phyloP scores from a whole-genome alignment of 2,329 filamentous ascomycete genomes.

The Colletotrichum cereale region DNA sequence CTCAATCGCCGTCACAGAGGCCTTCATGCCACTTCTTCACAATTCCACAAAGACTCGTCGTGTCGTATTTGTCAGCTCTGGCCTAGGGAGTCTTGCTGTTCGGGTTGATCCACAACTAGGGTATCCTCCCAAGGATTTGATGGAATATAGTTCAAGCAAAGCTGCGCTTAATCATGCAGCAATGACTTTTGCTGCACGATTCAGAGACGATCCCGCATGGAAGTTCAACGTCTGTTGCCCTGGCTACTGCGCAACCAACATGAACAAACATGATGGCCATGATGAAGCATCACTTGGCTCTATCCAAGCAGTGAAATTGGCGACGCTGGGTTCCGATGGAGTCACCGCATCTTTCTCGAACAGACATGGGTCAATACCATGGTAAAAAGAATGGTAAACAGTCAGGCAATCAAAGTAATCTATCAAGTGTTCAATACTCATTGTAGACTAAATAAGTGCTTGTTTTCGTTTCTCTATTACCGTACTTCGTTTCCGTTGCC shows the following conservation, averaged over 20 bases:
- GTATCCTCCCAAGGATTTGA: background rate
- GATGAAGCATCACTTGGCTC: slow-evolving; percentile 33
- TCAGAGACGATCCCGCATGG: slow-evolving; percentile 17
- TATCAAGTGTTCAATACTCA: background rate
- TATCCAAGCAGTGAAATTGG: slow-evolving; percentile 24
- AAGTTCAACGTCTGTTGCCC: slow-evolving; percentile 37
- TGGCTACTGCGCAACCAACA: slow-evolving; percentile 30
- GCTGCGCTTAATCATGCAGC: slow-evolving; percentile 32
- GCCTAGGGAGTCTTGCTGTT: slow-evolving; percentile 22
- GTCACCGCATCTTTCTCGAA: slow-evolving; percentile 20
- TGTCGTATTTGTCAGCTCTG: slow-evolving; percentile 30
- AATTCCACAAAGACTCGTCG: slow-evolving; percentile 20
- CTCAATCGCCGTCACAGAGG: slow-evolving; percentile 64
- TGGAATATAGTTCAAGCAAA: slow-evolving; percentile 35
- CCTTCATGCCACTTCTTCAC: slow-evolving; percentile 52
- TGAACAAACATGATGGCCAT: slow-evolving; percentile 15
- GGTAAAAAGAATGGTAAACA: background rate
- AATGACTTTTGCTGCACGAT: slow-evolving; percentile 19
- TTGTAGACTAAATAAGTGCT: background rate
- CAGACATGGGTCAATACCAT: slow-evolving; percentile 14
- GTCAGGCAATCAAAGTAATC: no score
- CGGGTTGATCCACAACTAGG: slow-evolving; percentile 4
- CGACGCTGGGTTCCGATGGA: slow-evolving; percentile 27
- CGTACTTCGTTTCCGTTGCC: background rate
- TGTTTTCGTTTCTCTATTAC: background rate